Evolutionary conservation across 2,329 filamentous ascomycete species (phyloP), one percentile per base, ranked within the genome.

Genomic region (Aspergillus hortae): DNA sequence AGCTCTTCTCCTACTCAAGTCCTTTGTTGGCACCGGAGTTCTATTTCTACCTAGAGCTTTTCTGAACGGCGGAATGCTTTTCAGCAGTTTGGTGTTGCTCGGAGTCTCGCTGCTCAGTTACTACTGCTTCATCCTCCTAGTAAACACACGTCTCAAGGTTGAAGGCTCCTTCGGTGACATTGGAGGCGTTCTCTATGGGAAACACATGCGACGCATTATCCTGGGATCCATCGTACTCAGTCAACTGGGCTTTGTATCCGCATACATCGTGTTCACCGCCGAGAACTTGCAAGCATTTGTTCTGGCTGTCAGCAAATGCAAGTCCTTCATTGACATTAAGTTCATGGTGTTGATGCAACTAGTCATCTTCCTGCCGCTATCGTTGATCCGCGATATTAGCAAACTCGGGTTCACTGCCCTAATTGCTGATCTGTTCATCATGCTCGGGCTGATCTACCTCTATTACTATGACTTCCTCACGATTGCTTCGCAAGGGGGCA

Each of bases 121-220:
- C 74, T 96, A 96, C 77, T 96, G 92, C 75, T 99, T 99, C 73
- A 91, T 99, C 40, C 80, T 99, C 12, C 82, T 99, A 30, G 91
- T 96, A 56, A 87, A 87, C 54, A 94, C 91, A 2, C 87, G 94
- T 32, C 77, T 96, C 45, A 88, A 84, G 67, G 83, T 97, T 25
- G 87, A 92, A 45, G 91, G 89, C n/a, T 97, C 94, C 1, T 99
- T 97, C 74, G 94, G 94, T 71, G 94, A 97, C 66, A 95, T 99
- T 74, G 94, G 95, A 48, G 91, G 90, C 45, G 85, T 90, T 44
- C 80, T 99, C 14, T 99, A 94, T 68, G 94, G 94, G 56, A 88
- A 86, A 59, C 92, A 88, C 81, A 89, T 99, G 87, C 84, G 92
- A 55, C 86, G 82, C 54, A 76, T 95, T 63, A 97, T 99, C 67